Evolutionary conservation across 2,329 filamentous ascomycete genomes (phyloP).

Genomic region (Fonsecaea pugnacius): DNA sequence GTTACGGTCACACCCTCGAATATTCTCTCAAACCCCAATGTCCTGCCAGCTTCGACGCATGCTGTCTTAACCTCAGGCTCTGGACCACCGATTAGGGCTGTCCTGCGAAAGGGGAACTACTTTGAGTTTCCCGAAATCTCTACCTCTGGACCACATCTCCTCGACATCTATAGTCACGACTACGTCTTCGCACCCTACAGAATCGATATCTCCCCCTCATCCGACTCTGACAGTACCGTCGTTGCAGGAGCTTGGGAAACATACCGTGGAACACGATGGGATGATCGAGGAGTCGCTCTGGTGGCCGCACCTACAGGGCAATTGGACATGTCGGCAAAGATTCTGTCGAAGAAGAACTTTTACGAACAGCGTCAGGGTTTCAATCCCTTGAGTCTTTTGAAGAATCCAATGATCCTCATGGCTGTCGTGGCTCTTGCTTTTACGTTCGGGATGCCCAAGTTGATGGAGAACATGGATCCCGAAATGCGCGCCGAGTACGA

Average conservation of each 20-base stretch:
- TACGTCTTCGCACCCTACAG: slow-evolving; percentile 78
- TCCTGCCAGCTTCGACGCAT: slow-evolving; percentile 53
- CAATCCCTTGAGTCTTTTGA: slow-evolving; percentile 78
- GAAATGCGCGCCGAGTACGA: slow-evolving; percentile 93
- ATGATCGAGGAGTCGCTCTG: slow-evolving; percentile 34
- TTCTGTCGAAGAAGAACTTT: slow-evolving; percentile 70
- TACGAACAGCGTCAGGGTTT: slow-evolving; percentile 76
- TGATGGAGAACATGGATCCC: slow-evolving; percentile 98
- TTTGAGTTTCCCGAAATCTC: slow-evolving; percentile 75
- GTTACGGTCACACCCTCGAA: slow-evolving; percentile 49
- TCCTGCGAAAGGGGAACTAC: slow-evolving; percentile 56
- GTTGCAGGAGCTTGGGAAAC: slow-evolving; percentile 35
- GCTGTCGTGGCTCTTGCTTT: slow-evolving; percentile 79
- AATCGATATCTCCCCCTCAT: slow-evolving; percentile 66
- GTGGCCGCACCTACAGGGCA: slow-evolving; percentile 40
- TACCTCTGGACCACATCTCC: slow-evolving; percentile 72
- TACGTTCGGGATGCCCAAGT: slow-evolving; percentile 90
- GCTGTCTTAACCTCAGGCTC: slow-evolving; percentile 53
- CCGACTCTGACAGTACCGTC: slow-evolving; percentile 47
- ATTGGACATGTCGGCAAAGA: slow-evolving; percentile 64
- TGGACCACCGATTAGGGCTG: slow-evolving; percentile 50
- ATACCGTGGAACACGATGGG: slow-evolving; percentile 37
- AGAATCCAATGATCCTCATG: slow-evolving; percentile 97
- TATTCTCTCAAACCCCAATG: slow-evolving; percentile 48
- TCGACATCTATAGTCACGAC: slow-evolving; percentile 76